Evolutionary conservation across 2,329 filamentous ascomycete species (phyloP).

Genomic region (Alternaria tenuissima): DNA sequence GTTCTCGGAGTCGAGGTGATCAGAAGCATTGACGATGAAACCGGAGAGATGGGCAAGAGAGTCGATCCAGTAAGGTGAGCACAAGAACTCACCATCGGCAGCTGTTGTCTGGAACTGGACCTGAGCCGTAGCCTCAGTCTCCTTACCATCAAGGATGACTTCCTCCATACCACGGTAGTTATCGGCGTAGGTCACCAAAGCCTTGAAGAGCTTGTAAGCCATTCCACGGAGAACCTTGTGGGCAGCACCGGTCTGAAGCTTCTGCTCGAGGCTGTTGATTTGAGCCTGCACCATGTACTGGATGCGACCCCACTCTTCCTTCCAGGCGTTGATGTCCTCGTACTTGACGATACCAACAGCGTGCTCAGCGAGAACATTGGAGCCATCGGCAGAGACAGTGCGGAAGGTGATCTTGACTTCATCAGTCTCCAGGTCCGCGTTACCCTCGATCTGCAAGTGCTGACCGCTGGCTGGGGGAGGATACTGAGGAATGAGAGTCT

Average conservation of each 20-base stretch:
- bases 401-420: conserved; percentile 63
- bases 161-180: conserved; percentile 67
- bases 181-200: conserved; percentile 64
- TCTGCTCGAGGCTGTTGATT: conserved; percentile 71
- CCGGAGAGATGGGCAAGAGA: conserved; percentile 65
- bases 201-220: conserved; percentile 77
- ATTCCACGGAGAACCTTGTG: conserved; percentile 78
- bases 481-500: conserved; percentile 70
- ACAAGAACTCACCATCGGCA: conserved; percentile 64
- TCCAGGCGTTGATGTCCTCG: conserved; percentile 68
- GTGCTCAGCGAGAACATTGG: conserved; percentile 65
- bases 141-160: conserved; percentile 64
- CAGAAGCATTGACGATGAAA: conserved; percentile 68
- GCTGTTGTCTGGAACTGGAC: conserved; percentile 64
- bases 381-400: conserved; percentile 68
- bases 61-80: conserved; percentile 68
- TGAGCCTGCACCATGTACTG: conserved; percentile 66
- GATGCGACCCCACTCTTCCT: conserved; percentile 71
- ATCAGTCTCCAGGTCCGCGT: conserved; percentile 65
- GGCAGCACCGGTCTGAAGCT: conserved; percentile 70
- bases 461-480: conserved; percentile 61
- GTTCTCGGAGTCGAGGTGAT: conserved; percentile 65
- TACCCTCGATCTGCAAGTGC: conserved; percentile 68
- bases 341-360: conserved; percentile 69
- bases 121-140: conserved; percentile 63